Percentiles rank a stretch among this genome's conserved stretches.
Conservation (phyloP, 2,329 filamentous ascomycete species). For the Pseudogymnoascus pannorum region DNA sequence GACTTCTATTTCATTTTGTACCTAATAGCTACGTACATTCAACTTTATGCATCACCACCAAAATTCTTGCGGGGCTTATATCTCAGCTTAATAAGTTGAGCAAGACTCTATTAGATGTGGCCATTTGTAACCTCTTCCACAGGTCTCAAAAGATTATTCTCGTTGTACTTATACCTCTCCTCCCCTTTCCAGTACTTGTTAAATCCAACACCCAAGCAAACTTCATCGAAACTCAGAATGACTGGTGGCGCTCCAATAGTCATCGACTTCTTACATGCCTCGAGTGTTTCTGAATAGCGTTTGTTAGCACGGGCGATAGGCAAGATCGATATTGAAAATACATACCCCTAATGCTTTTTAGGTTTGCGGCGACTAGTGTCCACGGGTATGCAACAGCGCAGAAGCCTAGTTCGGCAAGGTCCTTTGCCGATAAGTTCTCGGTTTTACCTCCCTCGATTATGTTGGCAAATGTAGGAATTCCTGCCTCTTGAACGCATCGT, state of each 20-base stretch:
- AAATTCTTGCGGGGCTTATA: neutral
- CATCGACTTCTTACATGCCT: conserved; percentile 36
- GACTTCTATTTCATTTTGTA: neutral
- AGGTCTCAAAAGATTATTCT: conserved; percentile 11
- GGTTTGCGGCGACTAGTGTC: conserved; percentile 34
- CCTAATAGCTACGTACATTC: neutral
- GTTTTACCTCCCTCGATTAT: conserved; percentile 38
- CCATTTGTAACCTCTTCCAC: conserved; percentile 1
- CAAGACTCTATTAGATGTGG: neutral
- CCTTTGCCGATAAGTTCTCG: conserved; percentile 34
- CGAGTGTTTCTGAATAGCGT: conserved; percentile 31
- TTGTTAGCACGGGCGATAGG: conserved; percentile 37
- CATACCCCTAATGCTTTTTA: conserved; percentile 27
- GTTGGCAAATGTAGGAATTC: conserved; percentile 36
- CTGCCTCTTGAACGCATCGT: conserved; percentile 31
- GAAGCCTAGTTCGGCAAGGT: conserved; percentile 33
- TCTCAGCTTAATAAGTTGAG: neutral
- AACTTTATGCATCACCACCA: neutral
- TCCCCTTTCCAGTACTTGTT: conserved; percentile 33
- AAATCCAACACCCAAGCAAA: conserved; percentile 40
- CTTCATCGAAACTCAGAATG: conserved; percentile 37
- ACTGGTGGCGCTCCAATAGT: conserved; percentile 35
- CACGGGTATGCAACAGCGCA: conserved; percentile 34
- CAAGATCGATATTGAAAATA: conserved; percentile 18
- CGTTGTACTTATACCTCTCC: conserved; percentile 20